These are phyloP conservation scores for Nitzschia palea DNA, from an alignment of 108 stramenopile species.

Conservation along the genomic window DNA sequence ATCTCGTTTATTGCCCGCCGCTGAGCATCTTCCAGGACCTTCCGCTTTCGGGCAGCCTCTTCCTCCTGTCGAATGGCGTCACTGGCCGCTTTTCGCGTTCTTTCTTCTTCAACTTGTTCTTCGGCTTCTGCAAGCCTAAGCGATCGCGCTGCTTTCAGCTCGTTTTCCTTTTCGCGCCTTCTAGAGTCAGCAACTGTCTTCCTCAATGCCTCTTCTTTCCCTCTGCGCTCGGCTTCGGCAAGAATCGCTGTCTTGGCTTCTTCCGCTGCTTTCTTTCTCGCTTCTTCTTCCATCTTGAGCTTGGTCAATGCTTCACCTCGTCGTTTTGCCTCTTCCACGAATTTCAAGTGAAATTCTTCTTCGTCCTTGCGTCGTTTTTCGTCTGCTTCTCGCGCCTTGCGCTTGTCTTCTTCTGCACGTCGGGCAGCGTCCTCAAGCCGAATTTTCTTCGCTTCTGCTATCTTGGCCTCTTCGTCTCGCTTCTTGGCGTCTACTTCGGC, in stretches of 20 bases:
- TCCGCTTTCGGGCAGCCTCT: neutral
- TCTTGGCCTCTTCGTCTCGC: neutral
- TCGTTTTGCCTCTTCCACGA: neutral
- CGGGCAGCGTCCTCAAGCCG: neutral
- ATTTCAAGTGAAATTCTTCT: neutral
- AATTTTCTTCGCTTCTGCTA: neutral
- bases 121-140: neutral
- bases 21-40: neutral
- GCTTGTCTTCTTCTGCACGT: neutral
- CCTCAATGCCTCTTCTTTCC: neutral
- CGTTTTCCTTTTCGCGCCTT: neutral
- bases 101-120: neutral
- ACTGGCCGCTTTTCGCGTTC: neutral
- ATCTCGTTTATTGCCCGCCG: neutral
- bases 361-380: neutral
- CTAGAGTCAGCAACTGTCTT: neutral
- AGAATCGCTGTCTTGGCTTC: neutral
- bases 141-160: neutral
- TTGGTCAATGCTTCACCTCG: conserved; percentile 1
- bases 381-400: neutral
- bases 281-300: neutral
- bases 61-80: neutral
- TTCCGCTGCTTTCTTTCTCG: neutral
- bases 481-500: neutral
- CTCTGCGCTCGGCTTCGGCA: neutral